Base-by-base conservation (phyloP, 768 basidiomycete genomes). In the Termitomyces heimii region DNA sequence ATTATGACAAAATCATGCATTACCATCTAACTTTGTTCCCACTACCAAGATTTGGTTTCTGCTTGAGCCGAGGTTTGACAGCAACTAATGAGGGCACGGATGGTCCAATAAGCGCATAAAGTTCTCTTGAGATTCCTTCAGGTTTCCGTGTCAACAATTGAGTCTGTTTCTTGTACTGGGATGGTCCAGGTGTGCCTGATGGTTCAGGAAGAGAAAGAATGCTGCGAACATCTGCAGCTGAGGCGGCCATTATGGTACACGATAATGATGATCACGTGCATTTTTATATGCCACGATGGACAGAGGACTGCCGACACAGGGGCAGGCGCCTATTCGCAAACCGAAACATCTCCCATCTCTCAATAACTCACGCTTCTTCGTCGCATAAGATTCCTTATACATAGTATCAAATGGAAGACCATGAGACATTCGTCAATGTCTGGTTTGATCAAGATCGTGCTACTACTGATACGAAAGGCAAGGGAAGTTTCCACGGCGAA, bases 71-170 rank as follows among this genome's bases (percentile, higher is more conserved):
- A 35, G 92, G 90, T 68, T 92, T 90, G 57, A 87, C 80, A 34
- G 89, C 82, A 0, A 86, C 88, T 49, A 98, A 80, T 2, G 89
- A 85, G 0, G 96, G 94, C 12, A 89, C 89, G 48, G 92, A 89
- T 58, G 92, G 86, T n/a, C 96, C 96, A 62, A 99, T 98, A 58
- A 99, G 83, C 1, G 90, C 86, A 73, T 90, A 98, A 2, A 99
- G 80, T 70, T 98, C 95, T 63, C 94, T 79, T 0, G 94, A 88
- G 59, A 98, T 94, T 20, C 96, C 95, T 20, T 94, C 92, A 4
- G 91, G 91, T 71, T 90, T 92, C 66, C 81, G 80, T 18, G 74
- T 66, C 13, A 76, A 65, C 2, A 73, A 18, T n/a, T 74, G 54
- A 24, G 68, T 35, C 3, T 72, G 58, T 62, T 81, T 87, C 63